These are phyloP conservation scores for Komagataea norvegica DNA, from an alignment of 1,139 yeast species.

Conservation along the genomic window DNA sequence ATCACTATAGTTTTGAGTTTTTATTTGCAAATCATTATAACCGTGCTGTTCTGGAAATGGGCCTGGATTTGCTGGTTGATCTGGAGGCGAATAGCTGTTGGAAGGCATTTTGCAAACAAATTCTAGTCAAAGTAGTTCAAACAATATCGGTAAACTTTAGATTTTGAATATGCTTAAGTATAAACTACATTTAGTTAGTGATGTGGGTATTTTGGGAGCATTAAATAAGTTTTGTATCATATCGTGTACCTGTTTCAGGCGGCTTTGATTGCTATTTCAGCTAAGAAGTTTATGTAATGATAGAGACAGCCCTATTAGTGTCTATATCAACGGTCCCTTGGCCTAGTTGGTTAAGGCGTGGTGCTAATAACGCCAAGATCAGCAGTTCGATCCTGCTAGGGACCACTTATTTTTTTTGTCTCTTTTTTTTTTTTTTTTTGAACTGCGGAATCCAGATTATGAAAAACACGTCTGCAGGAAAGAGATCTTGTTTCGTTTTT, in stretches of 20 bases:
- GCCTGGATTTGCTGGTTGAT: conserved; percentile 21
- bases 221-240: too few relatives aligned
- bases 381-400: conserved; percentile 87
- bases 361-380: conserved; percentile 84
- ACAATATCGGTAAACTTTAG: too few relatives aligned
- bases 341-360: conserved; percentile 91
- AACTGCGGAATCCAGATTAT: too few relatives aligned
- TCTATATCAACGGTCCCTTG: conserved; percentile 71
- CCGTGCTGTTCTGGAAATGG: conserved; percentile 22
- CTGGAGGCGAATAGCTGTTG: conserved; percentile 15
- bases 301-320: too few relatives aligned
- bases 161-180: too few relatives aligned
- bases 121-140: too few relatives aligned
- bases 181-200: too few relatives aligned
- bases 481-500: too few relatives aligned
- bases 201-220: too few relatives aligned
- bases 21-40: conserved; percentile 13
- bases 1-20: conserved; percentile 15
- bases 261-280: too few relatives aligned
- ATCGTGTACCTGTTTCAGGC: too few relatives aligned
- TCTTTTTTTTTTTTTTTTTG: background rate
- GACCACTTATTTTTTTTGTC: conserved; percentile 43
- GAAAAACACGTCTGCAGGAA: background rate
- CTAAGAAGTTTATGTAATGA: too few relatives aligned
- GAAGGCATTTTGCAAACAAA: background rate